phyloP scores from a whole-genome alignment of 768 basidiomycete genomes.

The Lentinus brumalis region DNA sequence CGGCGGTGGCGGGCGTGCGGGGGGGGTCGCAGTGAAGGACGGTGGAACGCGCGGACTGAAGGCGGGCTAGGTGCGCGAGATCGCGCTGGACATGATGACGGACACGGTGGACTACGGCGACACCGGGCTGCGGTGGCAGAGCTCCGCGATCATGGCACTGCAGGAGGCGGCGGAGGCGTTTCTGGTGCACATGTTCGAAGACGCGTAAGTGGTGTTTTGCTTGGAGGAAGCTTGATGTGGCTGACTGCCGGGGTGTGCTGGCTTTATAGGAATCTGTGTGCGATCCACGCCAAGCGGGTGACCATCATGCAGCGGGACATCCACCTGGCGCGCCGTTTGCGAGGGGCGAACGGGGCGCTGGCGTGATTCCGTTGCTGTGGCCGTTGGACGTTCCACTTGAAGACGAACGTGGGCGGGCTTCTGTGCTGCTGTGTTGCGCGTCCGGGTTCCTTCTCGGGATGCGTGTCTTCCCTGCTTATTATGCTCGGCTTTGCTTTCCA shows the following conservation, averaged over 20 bases:
- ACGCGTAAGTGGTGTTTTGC: constrained; percentile 73
- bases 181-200: constrained; percentile 95
- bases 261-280: constrained; percentile 82
- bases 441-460: background rate
- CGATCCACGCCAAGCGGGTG: constrained; percentile 96
- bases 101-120: constrained; percentile 64
- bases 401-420: background rate
- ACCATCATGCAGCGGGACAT: constrained; percentile 98
- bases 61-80: constrained; percentile 81
- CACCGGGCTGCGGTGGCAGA: constrained; percentile 87
- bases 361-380: constrained; percentile 36
- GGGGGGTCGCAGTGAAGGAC: background rate
- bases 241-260: background rate
- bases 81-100: constrained; percentile 88
- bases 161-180: constrained; percentile 98
- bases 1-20: background rate
- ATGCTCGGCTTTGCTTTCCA: background rate
- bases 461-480: background rate
- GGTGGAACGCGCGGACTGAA: background rate
- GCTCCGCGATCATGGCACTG: constrained; percentile 87
- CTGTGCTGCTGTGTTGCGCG: background rate
- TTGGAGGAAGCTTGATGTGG: background rate
- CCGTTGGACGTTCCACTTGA: too few species aligned
- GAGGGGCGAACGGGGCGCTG: constrained; percentile 85
- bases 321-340: constrained; percentile 92